Conservation (phyloP, 176 grass and related monocot species). For the Ensete glaucum region DNA sequence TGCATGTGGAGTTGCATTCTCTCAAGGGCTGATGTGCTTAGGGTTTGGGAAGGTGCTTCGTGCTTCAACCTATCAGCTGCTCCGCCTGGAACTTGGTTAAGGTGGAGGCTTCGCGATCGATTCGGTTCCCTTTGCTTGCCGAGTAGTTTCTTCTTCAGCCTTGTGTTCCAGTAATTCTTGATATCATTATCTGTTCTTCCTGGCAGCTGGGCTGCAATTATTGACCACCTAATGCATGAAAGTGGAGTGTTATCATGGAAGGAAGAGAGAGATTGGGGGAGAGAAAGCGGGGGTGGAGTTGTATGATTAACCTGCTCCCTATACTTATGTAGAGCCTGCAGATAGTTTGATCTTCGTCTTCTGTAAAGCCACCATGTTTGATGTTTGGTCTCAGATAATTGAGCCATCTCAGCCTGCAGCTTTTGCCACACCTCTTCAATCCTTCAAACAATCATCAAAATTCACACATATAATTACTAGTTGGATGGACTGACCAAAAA, state of each 20-base stretch:
- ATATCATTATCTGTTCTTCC: constrained; percentile 93
- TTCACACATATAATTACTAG: too few relatives aligned
- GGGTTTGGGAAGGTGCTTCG: constrained; percentile 19
- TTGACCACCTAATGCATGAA: constrained; percentile 63
- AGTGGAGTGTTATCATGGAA: constrained; percentile 5
- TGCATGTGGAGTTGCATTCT: constrained; percentile 86
- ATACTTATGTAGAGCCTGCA: constrained; percentile 98
- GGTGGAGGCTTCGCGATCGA: constrained; percentile 13
- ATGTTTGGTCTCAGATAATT: constrained; percentile 82
- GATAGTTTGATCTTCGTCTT: constrained; percentile 79
- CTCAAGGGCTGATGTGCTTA: constrained; percentile 72
- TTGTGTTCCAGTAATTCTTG: constrained; percentile 99
- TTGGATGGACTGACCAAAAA: too few relatives aligned
- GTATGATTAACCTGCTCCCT: constrained; percentile 60
- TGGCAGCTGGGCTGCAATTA: constrained; percentile 87
- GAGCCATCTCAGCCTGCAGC: constrained; percentile 75
- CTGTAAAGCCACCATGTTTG: constrained; percentile 87
- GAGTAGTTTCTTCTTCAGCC: constrained; percentile 84
- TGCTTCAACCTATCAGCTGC: constrained; percentile 7
- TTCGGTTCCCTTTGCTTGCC: constrained; percentile 42
- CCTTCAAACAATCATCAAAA: constrained; percentile 23
- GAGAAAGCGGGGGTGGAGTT: not conserved
- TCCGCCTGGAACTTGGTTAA: not conserved
- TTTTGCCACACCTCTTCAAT: constrained; percentile 66
- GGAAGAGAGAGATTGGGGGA: not conserved